Evolutionary conservation across 2,329 filamentous ascomycete species (phyloP), one percentile per base, ranked within the genome.

Genomic region (Fusarium clavum): DNA sequence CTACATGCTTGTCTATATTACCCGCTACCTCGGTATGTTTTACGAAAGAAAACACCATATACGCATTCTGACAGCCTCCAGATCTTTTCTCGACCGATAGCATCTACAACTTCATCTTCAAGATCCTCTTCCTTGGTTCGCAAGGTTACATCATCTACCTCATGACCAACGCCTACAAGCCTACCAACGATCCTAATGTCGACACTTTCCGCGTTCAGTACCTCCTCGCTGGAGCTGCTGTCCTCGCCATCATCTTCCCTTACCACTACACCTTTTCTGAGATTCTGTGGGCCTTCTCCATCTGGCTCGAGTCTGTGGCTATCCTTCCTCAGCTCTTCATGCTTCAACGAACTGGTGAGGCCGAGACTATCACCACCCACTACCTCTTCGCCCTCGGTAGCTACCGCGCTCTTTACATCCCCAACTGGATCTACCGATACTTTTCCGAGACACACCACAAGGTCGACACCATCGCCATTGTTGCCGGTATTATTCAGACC

Each of bases 181-280:
- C 96, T 27, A 98, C 96, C 34, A 95, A 97, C 83, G 96, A 99
- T 78, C 94, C 95, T 57, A 97, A 97, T 79, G 89, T 97, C 79
- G 96, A 99, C 80, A 99, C 96, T 6, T 98, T 99, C 87, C 94
- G 94, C 74, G 93, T 98, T 48, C 92, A 97, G 81, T 99, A 98
- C 83, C 87, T 99, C 47, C 87, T 98, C 29, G 94, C 88, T 46
- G 93, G 91, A 57, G 92, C 94, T 66, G 90, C 90, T 16, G 84
- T 94, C 25, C 84, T 98, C 54, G 95, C 92, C 46, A 76, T 98
- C 61, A 76, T 98, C 29, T 92, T 97, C 75, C 94, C 96, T 2
- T 94, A 95, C 83, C 87, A 91, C 77, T 99, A 97, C 83, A 92
- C 88, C 7, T 74, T 91, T 38, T 88, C 89, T 29, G 95, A 98